Percentiles rank a stretch among this genome's conserved stretches.
Conservation (phyloP, 768 basidiomycete species). For the Boletus rubropictus region DNA sequence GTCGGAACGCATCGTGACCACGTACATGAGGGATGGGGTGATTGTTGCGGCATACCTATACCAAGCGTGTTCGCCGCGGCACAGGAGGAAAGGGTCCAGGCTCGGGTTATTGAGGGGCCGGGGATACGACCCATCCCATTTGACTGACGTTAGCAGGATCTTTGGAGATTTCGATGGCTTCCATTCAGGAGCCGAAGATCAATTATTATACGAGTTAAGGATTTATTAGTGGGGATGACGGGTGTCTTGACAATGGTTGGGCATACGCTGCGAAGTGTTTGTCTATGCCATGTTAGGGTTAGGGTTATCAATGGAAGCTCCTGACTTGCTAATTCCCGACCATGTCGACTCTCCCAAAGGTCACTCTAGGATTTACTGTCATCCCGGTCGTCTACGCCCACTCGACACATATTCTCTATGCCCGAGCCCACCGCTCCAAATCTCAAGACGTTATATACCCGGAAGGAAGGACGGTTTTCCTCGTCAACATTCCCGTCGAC, state of each 20-base stretch:
- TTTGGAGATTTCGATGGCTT: neutral
- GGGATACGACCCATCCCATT: conserved; percentile 77
- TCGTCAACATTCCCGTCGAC: conserved; percentile 87
- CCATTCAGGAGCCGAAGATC: too few relatives aligned
- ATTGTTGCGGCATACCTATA: conserved; percentile 88
- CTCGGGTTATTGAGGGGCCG: conserved; percentile 45
- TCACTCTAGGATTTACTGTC: conserved; percentile 32
- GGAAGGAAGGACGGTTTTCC: conserved; percentile 72
- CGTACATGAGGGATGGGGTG: conserved; percentile 66
- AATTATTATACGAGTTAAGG: too few relatives aligned
- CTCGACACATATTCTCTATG: conserved; percentile 69
- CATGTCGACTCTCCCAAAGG: conserved; percentile 19
- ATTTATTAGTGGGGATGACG: neutral
- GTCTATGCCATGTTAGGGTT: too few relatives aligned
- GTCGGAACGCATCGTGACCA: conserved; percentile 19
- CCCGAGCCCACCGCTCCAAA: conserved; percentile 57
- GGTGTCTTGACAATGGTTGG: too few relatives aligned
- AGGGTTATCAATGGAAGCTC: too few relatives aligned
- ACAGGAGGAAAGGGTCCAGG: conserved; percentile 34
- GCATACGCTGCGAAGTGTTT: too few relatives aligned
- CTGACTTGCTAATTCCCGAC: too few relatives aligned
- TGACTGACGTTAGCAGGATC: conserved; percentile 40
- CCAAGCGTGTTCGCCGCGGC: conserved; percentile 80
- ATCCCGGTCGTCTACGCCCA: conserved; percentile 37
- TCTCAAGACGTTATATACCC: conserved; percentile 33